These are phyloP conservation scores for Candida silvatica DNA, from an alignment of 805 yeast species.

Conservation along the genomic window DNA sequence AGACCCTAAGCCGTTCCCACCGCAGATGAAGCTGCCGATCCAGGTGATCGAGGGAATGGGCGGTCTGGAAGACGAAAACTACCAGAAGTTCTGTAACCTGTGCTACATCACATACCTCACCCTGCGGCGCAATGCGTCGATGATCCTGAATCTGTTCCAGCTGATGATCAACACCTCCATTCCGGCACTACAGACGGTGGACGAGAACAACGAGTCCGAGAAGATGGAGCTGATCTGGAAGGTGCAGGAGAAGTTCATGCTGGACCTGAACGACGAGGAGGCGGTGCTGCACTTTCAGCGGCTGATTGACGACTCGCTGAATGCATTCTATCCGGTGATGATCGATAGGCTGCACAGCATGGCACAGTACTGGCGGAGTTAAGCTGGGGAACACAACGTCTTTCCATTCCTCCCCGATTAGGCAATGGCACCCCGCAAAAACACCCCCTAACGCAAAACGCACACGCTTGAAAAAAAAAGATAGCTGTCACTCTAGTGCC, in stretches of 20 bases:
- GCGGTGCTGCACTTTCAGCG: slow-evolving; percentile 93
- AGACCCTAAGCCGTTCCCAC: slow-evolving; percentile 98
- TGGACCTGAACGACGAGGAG: slow-evolving; percentile 92
- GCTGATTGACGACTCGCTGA: slow-evolving; percentile 88
- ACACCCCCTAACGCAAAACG: not conserved
- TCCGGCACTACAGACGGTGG: slow-evolving; percentile 62
- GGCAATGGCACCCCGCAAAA: not conserved
- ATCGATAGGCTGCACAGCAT: slow-evolving; percentile 91
- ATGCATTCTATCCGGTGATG: slow-evolving; percentile 88
- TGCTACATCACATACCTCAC: slow-evolving; percentile 94
- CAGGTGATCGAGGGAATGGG: slow-evolving; percentile 98
- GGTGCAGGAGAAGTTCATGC: slow-evolving; percentile 88
- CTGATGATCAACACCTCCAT: slow-evolving; percentile 90
- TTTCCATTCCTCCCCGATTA: not conserved
- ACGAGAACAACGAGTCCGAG: slow-evolving; percentile 42
- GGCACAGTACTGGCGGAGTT: slow-evolving; percentile 98
- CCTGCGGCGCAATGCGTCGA: slow-evolving; percentile 77
- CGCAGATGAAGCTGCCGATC: slow-evolving; percentile 93
- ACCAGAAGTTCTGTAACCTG: slow-evolving; percentile 78
- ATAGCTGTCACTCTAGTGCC: no score
- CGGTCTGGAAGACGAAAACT: slow-evolving; percentile 79
- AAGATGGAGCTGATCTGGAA: slow-evolving; percentile 82
- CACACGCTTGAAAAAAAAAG: no score
- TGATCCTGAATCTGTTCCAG: slow-evolving; percentile 84
- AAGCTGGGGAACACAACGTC: slow-evolving; percentile 1